Base-by-base conservation (phyloP, 169 alveolate genomes). In the Cryptosporidium baileyi region DNA sequence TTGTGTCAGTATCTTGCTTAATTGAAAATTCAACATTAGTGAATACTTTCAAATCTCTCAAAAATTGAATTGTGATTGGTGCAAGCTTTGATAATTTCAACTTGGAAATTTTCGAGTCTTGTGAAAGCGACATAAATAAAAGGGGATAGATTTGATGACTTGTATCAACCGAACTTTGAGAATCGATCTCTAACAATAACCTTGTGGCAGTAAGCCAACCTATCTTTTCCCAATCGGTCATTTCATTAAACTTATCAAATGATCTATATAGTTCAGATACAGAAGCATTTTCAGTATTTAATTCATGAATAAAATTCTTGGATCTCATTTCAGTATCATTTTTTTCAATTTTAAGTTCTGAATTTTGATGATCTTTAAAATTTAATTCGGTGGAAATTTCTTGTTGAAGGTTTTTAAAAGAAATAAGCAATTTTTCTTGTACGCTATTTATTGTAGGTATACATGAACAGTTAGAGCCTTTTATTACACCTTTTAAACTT, bases 81-180 rank as follows among this genome's bases (percentile, higher is more conserved):
- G 91, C 60, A 51, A 89, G 80, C 13, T 82, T 80, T 45, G 91
- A 82, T 51, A 89, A 80, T 22, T 63, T 40, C 34, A 90, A 90
- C 81, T 88, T 52, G 57, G 89, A 79, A 5, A 51, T 61, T 44
- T 52, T 61, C 15, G 89, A 61, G 19, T 90, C 93, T 5, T 80
- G 89, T 5, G 92, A 90, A 22, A 89, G 80, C 3, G 93, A 88
- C 82, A 88, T 88, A 61, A 90, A 90, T 45, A 80, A 57, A 28
- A 90, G 47, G 1, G 93, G 80, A 52, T 88, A 57, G 32, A 81
- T 57, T 61, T 90, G 93, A 59, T 74, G 90, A 15, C 65, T 28
- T 2, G 92, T 61, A 47, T 89, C 92, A 47, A 88, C 92, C 24
- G 49, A 67, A 15, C 93, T 91, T 7, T 89, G 88, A 1, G 67